phyloP scores from a whole-genome alignment of 306 rosid species.

The Sicyos edulis region DNA sequence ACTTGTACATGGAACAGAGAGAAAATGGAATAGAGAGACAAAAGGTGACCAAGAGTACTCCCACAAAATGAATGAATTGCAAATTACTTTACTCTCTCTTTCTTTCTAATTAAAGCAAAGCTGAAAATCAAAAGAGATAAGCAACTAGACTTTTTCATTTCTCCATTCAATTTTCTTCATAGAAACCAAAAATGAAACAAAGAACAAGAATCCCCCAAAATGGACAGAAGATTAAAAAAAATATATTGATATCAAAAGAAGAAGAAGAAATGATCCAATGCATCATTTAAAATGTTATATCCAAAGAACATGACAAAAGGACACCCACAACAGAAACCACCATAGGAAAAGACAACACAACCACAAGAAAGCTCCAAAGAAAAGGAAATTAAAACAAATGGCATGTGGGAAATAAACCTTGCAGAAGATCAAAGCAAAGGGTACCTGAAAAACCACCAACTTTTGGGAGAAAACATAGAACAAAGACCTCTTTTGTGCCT shows the following conservation, averaged over 20 bases:
- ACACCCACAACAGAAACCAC: background rate
- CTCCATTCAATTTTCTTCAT: background rate
- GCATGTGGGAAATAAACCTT: background rate
- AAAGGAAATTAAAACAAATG: background rate
- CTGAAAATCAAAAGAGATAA: background rate
- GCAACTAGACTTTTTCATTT: background rate
- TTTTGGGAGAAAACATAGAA: background rate
- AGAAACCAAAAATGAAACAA: background rate
- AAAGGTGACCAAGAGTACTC: too few species aligned
- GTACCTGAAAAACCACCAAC: background rate
- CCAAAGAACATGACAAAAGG: background rate
- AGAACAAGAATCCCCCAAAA: background rate
- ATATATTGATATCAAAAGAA: background rate
- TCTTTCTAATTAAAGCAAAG: background rate
- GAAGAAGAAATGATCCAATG: background rate
- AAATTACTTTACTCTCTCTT: background rate
- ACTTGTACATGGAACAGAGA: too few species aligned
- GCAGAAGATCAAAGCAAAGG: slow-evolving; percentile 16
- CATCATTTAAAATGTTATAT: background rate
- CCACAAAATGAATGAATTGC: too few species aligned
- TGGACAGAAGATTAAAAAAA: background rate
- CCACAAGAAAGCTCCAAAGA: background rate
- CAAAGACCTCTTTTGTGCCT: background rate
- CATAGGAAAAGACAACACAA: background rate
- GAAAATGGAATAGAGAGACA: too few species aligned